A percentile compares a stretch with the other conserved stretches of the same genome.
These are phyloP conservation scores for Metschnikowia colocasiae DNA, from an alignment of 805 yeast species.

Conservation along the genomic window DNA sequence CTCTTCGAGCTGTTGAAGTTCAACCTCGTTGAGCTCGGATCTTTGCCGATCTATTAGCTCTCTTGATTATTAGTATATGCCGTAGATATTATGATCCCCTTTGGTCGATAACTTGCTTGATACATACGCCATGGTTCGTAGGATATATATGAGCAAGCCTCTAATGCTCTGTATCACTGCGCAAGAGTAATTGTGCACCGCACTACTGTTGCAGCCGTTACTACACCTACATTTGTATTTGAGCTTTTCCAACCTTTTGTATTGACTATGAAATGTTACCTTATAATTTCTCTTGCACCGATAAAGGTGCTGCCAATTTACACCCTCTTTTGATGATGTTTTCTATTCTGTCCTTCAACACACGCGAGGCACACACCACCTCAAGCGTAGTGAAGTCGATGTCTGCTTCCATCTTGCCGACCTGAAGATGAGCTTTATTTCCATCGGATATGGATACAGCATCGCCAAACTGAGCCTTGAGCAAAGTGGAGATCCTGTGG, in stretches of 20 bases:
- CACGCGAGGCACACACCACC: constrained; percentile 69
- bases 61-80: constrained; percentile 37
- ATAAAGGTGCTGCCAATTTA: constrained; percentile 77
- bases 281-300: neutral
- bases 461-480: constrained; percentile 87
- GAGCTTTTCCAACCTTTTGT: neutral
- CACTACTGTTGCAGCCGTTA: constrained; percentile 6
- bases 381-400: constrained; percentile 61
- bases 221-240: neutral
- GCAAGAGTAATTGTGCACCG: constrained; percentile 4
- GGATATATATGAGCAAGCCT: neutral
- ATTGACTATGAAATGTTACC: neutral
- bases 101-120: neutral
- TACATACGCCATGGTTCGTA: constrained; percentile 20
- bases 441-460: constrained; percentile 42
- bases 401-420: constrained; percentile 73
- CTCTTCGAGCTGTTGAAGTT: constrained; percentile 79
- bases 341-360: constrained; percentile 75
- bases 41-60: constrained; percentile 71
- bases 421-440: constrained; percentile 56
- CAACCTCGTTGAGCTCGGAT: constrained; percentile 74
- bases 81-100: neutral
- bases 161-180: constrained; percentile 1
- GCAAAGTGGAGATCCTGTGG: constrained; percentile 54
- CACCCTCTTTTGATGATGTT: constrained; percentile 76